A percentile compares a stretch with the other conserved stretches of the same genome.
phyloP scores from a whole-genome alignment of 768 basidiomycete species.

The Termitomyces sp. region DNA sequence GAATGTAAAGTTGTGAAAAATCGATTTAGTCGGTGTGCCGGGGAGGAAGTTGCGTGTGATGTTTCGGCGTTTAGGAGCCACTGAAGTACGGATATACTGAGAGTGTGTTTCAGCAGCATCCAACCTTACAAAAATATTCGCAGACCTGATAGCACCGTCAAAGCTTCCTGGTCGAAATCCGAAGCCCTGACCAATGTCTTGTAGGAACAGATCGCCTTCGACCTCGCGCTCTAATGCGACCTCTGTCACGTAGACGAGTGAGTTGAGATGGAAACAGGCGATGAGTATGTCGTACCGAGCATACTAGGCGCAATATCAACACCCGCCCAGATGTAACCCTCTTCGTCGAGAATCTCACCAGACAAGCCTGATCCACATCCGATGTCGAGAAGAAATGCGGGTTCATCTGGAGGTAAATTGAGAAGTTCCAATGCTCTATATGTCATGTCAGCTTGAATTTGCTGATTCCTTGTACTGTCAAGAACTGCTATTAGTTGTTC shows the following conservation, averaged over 20 bases:
- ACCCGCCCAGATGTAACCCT: constrained; percentile 91
- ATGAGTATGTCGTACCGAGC: constrained; percentile 64
- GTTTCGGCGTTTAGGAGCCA: constrained; percentile 98
- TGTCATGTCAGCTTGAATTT: constrained; percentile 97
- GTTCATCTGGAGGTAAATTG: constrained; percentile 72
- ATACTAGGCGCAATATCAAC: constrained; percentile 96
- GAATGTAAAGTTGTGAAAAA: constrained; percentile 95
- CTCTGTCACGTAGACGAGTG: constrained; percentile 47
- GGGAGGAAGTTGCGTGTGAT: constrained; percentile 84
- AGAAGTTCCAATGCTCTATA: constrained; percentile 91
- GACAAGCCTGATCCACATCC: constrained; percentile 97
- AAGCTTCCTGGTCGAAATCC: constrained; percentile 96
- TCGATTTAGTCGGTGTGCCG: constrained; percentile 75
- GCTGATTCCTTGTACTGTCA: constrained; percentile 87
- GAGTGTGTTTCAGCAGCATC: constrained; percentile 1
- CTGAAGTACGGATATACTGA: constrained; percentile 95
- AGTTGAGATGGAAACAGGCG: neutral
- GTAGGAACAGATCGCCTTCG: constrained; percentile 93
- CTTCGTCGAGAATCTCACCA: constrained; percentile 94
- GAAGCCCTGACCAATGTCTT: constrained; percentile 98
- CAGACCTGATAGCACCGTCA: constrained; percentile 94
- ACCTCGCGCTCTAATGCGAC: constrained; percentile 94
- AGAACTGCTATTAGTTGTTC: constrained; percentile 17
- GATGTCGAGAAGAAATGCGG: constrained; percentile 89
- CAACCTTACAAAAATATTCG: neutral